Evolutionary conservation across 495 filamentous ascomycete genomes (phyloP).

Genomic region (Tuber calosporum): DNA sequence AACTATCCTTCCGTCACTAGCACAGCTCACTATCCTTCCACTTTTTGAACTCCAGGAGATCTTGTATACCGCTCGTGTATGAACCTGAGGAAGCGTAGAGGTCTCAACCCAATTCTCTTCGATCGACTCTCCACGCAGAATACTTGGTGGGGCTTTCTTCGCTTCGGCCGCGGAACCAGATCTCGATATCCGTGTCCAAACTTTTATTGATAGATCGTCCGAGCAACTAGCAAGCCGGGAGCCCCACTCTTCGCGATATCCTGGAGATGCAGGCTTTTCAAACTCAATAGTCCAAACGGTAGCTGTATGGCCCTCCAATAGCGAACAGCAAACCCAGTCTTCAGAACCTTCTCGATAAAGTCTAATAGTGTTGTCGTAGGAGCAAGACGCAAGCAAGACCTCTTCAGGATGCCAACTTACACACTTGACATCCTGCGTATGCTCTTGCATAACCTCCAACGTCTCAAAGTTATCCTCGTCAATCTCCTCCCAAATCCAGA

Average conservation of each 20-base stretch:
- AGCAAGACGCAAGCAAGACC: conserved; percentile 67
- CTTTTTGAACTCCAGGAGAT: conserved; percentile 68
- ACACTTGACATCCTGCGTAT: conserved; percentile 88
- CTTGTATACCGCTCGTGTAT: conserved; percentile 74
- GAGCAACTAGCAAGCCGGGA: conserved; percentile 66
- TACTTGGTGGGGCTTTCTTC: conserved; percentile 61
- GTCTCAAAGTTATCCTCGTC: conserved; percentile 92
- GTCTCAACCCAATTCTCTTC: conserved; percentile 79
- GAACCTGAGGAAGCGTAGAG: conserved; percentile 60
- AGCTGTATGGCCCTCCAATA: conserved; percentile 63
- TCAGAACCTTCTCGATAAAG: conserved; percentile 85
- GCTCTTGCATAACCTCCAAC: conserved; percentile 85
- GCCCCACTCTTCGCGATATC: conserved; percentile 34
- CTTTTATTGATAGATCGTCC: conserved; percentile 65
- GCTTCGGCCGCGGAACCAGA: conserved; percentile 27
- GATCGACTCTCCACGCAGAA: conserved; percentile 60
- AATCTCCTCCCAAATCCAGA: conserved; percentile 99
- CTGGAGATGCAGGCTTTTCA: conserved; percentile 52
- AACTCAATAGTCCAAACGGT: conserved; percentile 89
- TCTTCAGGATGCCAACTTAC: conserved; percentile 82
- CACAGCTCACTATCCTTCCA: conserved; percentile 71
- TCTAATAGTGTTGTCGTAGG: conserved; percentile 86
- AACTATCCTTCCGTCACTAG: conserved; percentile 76
- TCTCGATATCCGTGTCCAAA: conserved; percentile 58
- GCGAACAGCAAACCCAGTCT: conserved; percentile 87